Conservation (phyloP, 75 land plant species). For the Cryptomeria japonica region DNA sequence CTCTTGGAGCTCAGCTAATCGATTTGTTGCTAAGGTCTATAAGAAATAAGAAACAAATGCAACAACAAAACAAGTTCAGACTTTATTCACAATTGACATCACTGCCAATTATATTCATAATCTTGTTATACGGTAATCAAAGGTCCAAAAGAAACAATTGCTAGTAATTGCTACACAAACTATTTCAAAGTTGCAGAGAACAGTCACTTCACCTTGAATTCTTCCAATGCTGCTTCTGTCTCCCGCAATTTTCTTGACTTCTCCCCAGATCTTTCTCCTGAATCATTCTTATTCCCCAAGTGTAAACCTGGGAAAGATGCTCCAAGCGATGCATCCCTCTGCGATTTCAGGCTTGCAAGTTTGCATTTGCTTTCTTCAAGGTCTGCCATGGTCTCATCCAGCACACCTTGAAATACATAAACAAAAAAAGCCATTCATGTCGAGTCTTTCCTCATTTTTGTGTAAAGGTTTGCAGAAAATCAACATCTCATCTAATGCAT, state of each 20-base stretch:
- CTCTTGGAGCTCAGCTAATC: slow-evolving; percentile 80
- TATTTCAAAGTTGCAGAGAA: not conserved
- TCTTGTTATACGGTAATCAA: not conserved
- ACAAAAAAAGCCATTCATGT: not conserved
- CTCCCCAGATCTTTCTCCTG: slow-evolving; percentile 51
- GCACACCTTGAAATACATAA: slow-evolving; percentile 54
- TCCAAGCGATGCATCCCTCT: slow-evolving; percentile 58
- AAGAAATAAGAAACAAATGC: slow-evolving; percentile 10
- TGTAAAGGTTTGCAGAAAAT: not conserved
- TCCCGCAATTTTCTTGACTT: slow-evolving; percentile 64
- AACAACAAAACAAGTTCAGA: not conserved
- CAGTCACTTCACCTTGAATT: slow-evolving; percentile 53
- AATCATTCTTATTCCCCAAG: slow-evolving; percentile 33
- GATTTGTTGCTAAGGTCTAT: slow-evolving; percentile 71
- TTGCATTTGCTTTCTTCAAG: slow-evolving; percentile 65
- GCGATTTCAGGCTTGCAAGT: slow-evolving; percentile 59
- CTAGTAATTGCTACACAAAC: not conserved
- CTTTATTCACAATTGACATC: not conserved
- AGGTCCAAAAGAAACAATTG: not conserved
- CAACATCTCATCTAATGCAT: not conserved
- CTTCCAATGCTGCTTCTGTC: slow-evolving; percentile 63
- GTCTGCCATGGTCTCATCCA: slow-evolving; percentile 65
- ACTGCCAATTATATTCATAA: not conserved
- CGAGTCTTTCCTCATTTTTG: slow-evolving; percentile 14
- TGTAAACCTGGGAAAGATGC: slow-evolving; percentile 42